Percentiles rank a stretch among this genome's conserved stretches.
Conservation (phyloP, 2,329 filamentous ascomycete species). For the Ascochyta rabiei region DNA sequence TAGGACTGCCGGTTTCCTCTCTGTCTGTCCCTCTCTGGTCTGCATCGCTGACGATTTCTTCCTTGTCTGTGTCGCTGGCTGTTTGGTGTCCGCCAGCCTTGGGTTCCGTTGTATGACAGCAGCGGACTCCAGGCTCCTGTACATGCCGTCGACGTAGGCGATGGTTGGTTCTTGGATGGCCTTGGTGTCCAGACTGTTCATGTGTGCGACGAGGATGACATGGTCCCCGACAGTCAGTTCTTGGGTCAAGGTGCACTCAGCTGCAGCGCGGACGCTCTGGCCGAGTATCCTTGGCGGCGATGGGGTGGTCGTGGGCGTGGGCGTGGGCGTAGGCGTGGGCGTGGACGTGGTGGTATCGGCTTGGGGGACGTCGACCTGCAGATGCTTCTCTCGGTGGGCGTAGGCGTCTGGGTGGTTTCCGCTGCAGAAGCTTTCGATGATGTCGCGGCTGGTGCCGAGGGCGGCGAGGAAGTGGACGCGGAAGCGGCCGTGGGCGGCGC, state of each 20-base stretch:
- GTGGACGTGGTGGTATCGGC: neutral
- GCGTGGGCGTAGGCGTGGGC: no score
- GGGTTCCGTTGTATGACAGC: constrained; percentile 4
- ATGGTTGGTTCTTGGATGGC: constrained; percentile 18
- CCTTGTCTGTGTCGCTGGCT: neutral
- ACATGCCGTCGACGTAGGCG: constrained; percentile 37
- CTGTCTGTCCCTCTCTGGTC: neutral
- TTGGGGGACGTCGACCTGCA: constrained; percentile 17
- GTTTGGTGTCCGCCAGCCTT: neutral
- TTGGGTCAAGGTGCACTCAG: constrained; percentile 45
- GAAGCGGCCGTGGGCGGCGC: constrained; percentile 49
- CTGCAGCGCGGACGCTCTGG: constrained; percentile 29
- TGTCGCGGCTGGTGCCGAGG: constrained; percentile 31
- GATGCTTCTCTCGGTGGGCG: constrained; percentile 14
- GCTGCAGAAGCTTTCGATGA: constrained; percentile 39
- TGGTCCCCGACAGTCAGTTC: constrained; percentile 55
- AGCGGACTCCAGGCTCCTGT: constrained; percentile 19
- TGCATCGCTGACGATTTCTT: no score
- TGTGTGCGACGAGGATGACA: constrained; percentile 54
- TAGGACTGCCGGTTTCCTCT: neutral
- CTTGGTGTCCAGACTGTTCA: constrained; percentile 28
- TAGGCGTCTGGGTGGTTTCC: constrained; percentile 37
- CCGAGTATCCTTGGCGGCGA: constrained; percentile 25
- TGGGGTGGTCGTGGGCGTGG: constrained; percentile 8
- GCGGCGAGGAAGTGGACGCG: constrained; percentile 58